phyloP scores from a whole-genome alignment of 192 early-diverging fungal genomes.

The Blastocladiella britannica region DNA sequence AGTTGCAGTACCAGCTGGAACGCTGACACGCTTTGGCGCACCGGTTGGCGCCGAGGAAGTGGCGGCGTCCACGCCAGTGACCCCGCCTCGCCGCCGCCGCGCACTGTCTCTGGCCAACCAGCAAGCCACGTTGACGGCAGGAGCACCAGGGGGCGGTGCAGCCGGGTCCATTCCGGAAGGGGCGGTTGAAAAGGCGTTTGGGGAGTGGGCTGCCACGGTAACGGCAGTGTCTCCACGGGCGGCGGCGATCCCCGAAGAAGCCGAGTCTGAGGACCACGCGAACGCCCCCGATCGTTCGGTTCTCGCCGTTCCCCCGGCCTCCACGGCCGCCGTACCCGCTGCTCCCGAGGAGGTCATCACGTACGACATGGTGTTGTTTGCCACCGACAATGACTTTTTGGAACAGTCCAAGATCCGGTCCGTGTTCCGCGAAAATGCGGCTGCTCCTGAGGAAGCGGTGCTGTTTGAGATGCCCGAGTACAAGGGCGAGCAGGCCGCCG shows the following conservation, averaged over 20 bases:
- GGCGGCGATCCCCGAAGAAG: too few species aligned
- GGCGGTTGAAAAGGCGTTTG: too few species aligned
- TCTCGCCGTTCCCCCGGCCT: too few species aligned
- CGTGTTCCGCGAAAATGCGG: slow-evolving; percentile 26
- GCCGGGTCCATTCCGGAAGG: too few species aligned
- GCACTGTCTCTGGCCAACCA: slow-evolving; percentile 2
- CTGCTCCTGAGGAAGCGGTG: slow-evolving; percentile 28
- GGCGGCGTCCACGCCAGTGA: not conserved
- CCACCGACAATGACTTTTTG: slow-evolving; percentile 38
- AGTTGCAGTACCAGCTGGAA: not conserved
- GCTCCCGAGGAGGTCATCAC: slow-evolving; percentile 7
- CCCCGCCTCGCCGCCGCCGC: slow-evolving; percentile 1
- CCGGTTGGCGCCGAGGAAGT: not conserved
- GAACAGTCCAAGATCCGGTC: slow-evolving; percentile 24
- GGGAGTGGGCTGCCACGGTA: too few species aligned
- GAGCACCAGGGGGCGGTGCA: too few species aligned
- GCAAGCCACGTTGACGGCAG: not conserved
- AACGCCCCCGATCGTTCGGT: too few species aligned
- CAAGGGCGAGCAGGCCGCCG: slow-evolving; percentile 15
- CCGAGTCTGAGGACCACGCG: too few species aligned
- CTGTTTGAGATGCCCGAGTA: slow-evolving; percentile 39
- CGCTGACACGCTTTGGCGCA: not conserved
- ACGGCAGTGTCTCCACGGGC: too few species aligned
- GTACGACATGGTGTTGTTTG: slow-evolving; percentile 31
- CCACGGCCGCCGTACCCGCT: too few species aligned